These are phyloP conservation scores for Curvularia sp. DNA, from an alignment of 2,329 filamentous ascomycete species.

Conservation along the genomic window DNA sequence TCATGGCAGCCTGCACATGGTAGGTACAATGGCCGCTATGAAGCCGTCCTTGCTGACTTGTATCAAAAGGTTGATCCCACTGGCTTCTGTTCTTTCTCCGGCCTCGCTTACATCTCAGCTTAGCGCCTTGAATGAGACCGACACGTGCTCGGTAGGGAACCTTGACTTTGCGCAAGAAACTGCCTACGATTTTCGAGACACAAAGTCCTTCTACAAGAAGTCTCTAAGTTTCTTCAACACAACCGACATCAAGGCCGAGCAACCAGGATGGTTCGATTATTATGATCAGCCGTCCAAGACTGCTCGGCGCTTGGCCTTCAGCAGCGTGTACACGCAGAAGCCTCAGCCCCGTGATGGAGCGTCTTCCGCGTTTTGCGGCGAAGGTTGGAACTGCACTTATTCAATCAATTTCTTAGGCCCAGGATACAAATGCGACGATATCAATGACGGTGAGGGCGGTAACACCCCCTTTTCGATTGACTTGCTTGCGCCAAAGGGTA, in stretches of 20 bases:
- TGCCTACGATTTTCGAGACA: constrained; percentile 41
- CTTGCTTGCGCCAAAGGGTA: constrained; percentile 43
- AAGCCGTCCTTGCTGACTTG: neutral
- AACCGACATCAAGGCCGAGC: constrained; percentile 36
- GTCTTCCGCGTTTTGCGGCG: constrained; percentile 38
- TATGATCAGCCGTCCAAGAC: constrained; percentile 50
- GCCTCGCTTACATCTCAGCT: constrained; percentile 46
- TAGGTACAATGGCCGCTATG: constrained; percentile 18
- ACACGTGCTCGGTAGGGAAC: constrained; percentile 39
- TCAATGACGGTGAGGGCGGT: constrained; percentile 20
- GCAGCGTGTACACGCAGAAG: constrained; percentile 44
- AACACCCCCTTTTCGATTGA: constrained; percentile 41
- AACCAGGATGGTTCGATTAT: constrained; percentile 45
- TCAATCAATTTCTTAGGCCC: constrained; percentile 45
- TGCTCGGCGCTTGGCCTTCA: constrained; percentile 41
- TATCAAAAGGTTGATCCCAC: constrained; percentile 42
- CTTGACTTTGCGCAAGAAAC: constrained; percentile 46
- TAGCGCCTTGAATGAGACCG: constrained; percentile 20
- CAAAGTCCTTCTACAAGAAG: constrained; percentile 28
- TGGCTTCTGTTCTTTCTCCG: constrained; percentile 50
- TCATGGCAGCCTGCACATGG: constrained; percentile 48
- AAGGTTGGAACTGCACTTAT: constrained; percentile 50
- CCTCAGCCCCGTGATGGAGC: constrained; percentile 37
- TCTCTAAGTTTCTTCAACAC: constrained; percentile 47
- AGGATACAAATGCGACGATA: constrained; percentile 49